These are phyloP conservation scores for Crucibulum laeve DNA, from an alignment of 768 basidiomycete species.

Conservation along the genomic window DNA sequence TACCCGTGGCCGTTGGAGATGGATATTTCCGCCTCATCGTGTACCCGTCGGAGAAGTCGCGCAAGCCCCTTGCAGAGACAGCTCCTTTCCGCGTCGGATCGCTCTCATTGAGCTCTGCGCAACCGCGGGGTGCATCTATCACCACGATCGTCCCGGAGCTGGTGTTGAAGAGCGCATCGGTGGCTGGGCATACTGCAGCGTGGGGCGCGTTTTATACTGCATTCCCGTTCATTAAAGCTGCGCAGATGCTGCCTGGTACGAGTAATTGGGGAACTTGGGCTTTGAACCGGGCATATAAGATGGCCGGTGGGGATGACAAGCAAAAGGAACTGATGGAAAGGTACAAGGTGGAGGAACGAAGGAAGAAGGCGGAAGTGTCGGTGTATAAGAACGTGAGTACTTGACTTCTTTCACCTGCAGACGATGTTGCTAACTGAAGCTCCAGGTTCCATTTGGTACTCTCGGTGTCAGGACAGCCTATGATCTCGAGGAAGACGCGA, in stretches of 20 bases:
- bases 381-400: conserved; percentile 1
- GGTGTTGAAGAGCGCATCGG: not conserved
- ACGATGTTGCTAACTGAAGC: not conserved
- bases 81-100: not conserved
- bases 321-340: not conserved
- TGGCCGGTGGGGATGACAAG: not conserved
- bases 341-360: not conserved
- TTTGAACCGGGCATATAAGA: not conserved
- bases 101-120: not conserved
- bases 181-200: not conserved
- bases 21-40: not conserved
- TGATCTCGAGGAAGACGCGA: not conserved
- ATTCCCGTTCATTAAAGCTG: not conserved
- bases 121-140: not conserved
- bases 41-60: not conserved
- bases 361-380: not conserved
- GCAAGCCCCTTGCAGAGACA: not conserved
- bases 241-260: not conserved
- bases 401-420: not conserved
- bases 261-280: not conserved
- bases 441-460: conserved; percentile 1
- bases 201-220: not conserved
- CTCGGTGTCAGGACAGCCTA: not conserved
- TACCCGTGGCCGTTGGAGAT: not conserved
- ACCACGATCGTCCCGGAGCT: not conserved